Conservation (phyloP, 176 grass and related monocot species). For the Raddia distichophylla region DNA sequence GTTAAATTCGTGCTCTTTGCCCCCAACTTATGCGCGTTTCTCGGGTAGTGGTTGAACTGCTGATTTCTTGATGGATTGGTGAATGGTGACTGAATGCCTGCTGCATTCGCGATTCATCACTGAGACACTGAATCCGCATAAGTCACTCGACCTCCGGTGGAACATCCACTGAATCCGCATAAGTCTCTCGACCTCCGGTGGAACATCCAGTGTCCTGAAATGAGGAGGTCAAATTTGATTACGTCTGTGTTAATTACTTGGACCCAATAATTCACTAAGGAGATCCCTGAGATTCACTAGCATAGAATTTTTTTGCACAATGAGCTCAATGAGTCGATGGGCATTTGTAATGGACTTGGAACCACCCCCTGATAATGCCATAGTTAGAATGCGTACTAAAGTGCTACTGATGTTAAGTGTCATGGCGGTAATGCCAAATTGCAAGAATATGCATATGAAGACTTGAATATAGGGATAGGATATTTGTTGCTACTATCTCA, state of each 20-base stretch:
- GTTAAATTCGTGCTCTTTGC: neutral
- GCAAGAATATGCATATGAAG: neutral
- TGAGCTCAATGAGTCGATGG: neutral
- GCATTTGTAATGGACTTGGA: neutral
- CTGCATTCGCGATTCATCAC: neutral
- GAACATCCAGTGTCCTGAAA: neutral
- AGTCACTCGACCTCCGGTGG: neutral
- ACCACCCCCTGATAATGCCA: neutral
- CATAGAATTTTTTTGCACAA: neutral
- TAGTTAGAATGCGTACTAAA: neutral
- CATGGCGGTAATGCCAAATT: neutral
- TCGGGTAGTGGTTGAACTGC: neutral
- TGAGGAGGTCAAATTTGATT: neutral
- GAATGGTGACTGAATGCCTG: slow-evolving; percentile 7
- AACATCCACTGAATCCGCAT: neutral
- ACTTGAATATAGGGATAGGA: neutral
- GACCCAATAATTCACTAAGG: neutral
- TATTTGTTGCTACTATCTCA: neutral
- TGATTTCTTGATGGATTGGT: neutral
- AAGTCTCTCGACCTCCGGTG: neutral
- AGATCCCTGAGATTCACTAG: neutral
- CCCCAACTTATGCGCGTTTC: neutral
- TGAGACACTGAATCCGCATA: neutral
- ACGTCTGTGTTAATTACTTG: neutral
- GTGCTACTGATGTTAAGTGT: neutral